Evolutionary conservation across 83 land plant genomes (phyloP), one percentile per base, ranked within the genome.

Genomic region (Diphasiastrum complanatum): DNA sequence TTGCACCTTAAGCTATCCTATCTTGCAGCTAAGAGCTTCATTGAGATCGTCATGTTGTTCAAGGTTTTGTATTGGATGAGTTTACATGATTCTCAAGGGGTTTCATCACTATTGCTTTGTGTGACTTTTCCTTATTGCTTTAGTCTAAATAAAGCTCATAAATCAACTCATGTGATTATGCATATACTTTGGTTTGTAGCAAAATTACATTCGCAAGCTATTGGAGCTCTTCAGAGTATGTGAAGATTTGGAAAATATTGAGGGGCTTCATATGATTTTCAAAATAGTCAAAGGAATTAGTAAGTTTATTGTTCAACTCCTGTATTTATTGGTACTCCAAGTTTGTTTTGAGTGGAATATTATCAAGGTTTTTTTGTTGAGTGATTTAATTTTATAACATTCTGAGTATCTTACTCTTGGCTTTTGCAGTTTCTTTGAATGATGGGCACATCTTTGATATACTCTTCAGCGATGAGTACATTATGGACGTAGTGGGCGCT

Each of bases 401-500:
- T 6, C 18, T 48, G 51, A 6, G n/a, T 18, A 18, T 4, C n/a
- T 48, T 6, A 48, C 27, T 27, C 29, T 58, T 41, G 36, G 47
- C 60, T 30, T 62, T 51, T 87, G 77, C 91, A 92, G 98, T 87
- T 73, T 46, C 91, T 27, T 77, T 92, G 51, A 87, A 92, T 49
- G 82, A 80, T 63, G 58, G 78, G 26, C 81, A 78, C 41, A 82
- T 92, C 19, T 87, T 87, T 65, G 97, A 87, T 46, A 83, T 73
- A 34, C 73, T 92, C 16, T 87, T 92, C 60, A 77, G 85, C 5
- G 95, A 92, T 63, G 95, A 92, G 28, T 69, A 76, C 61, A 76
- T 92, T 50, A 80, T 92, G 90, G 95, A 92, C 64, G 64, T 83
- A 28, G 83, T 92, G 60, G 97, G 97, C 28, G 80, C 79, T 4